Base-by-base conservation (phyloP, 2,329 filamentous ascomycete species). In the Penicillium corylophilum region DNA sequence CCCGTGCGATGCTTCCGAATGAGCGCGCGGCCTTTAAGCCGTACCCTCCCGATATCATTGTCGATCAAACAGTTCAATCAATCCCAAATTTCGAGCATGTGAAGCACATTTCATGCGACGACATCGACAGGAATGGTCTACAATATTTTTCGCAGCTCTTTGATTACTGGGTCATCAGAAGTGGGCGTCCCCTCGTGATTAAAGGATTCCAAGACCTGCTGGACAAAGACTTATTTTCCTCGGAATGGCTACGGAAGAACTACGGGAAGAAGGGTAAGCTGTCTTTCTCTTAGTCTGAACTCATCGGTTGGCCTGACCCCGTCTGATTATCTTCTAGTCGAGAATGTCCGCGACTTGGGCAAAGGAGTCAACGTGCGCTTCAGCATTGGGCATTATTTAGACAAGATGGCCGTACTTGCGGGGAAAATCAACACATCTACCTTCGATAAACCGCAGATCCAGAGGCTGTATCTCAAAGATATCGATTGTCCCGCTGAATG, bases 381-480 rank as follows among this genome's bases (percentile, higher is more conserved):
- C 77, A 93, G 90, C 0, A 89, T 89, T 55, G 87, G 86, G 1
- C 93, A 97, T 70, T 99, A 99, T 71, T 76, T 99, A 29, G 87
- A 89, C 57, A 92, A 91, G 45, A 88, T 97, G 87, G 82, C 83
- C 36, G 84, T 88, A 59, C 82, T 97, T 28, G 85, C 92, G 1
- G 87, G 93, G 45, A 90, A 95, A 67, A 95, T 90, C 78, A 87
- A 80, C 8, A 77, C 83, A 0, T 80, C 79, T 42, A 93, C 89
- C 57, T 96, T 88, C 68, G 86, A 86, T 53, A 88, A 95, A 57
- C 84, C 89, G 55, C 82, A 84, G 33, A 81, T 89, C 20, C 94
- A 99, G 68, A 84, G 94, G 12, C 83, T 97, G 1, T 99, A 99
- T 68, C 76, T 97, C 22, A 99, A 99, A 66, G 94, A 99, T 67